phyloP scores from a whole-genome alignment of 129 eudicot genomes.

The Heracleum sosnowskyi region DNA sequence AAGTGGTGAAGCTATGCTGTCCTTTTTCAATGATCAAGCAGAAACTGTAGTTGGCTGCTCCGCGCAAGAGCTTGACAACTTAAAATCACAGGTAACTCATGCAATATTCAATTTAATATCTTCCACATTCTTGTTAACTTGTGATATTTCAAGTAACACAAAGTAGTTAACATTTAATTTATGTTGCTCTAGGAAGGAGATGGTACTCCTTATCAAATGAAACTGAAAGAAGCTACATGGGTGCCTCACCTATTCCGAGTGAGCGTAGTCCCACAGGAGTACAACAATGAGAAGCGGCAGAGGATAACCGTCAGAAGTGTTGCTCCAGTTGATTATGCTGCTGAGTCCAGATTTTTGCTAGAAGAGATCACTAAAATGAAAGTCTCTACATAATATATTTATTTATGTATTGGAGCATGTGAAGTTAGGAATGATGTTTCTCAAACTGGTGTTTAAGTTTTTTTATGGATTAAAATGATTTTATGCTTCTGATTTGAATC shows the following conservation, averaged over 20 bases:
- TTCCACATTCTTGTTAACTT: background rate
- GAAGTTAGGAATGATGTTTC: background rate
- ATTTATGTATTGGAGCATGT: background rate
- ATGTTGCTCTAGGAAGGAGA: conserved; percentile 42
- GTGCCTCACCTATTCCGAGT: conserved; percentile 58
- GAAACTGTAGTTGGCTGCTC: conserved; percentile 74
- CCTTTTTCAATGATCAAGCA: conserved; percentile 75
- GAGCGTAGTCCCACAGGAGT: conserved; percentile 66
- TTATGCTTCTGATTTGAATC: background rate
- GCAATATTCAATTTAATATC: background rate
- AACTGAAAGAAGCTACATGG: conserved; percentile 87
- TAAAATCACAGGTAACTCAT: conserved; percentile 51
- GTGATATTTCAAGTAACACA: background rate
- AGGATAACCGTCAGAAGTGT: conserved; percentile 67
- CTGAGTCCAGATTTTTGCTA: conserved; percentile 63
- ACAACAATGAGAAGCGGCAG: conserved; percentile 72
- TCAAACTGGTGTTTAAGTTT: background rate
- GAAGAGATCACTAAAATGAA: conserved; percentile 66
- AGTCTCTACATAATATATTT: conserved; percentile 19
- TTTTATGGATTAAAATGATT: background rate
- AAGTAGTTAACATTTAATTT: background rate
- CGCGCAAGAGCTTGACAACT: conserved; percentile 69
- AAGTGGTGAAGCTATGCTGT: conserved; percentile 83
- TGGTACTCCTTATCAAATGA: conserved; percentile 37
- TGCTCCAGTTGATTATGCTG: conserved; percentile 70